Base-by-base conservation (phyloP, 805 yeast species). In the Ogataea parapolymorpha region DNA sequence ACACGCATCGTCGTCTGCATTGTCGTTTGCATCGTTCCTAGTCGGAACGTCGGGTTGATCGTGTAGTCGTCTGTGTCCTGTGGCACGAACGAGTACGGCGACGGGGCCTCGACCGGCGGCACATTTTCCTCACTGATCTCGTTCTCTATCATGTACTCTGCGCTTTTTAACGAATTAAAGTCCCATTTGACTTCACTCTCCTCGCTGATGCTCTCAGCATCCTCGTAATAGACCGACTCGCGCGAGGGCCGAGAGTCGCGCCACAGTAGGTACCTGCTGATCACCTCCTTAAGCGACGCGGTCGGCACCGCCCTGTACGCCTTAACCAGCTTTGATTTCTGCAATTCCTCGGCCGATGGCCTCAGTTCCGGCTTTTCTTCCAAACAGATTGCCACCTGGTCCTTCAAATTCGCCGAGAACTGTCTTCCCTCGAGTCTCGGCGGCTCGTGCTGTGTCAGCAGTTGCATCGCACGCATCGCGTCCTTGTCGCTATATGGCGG, bases 401-500 rank as follows among this genome's bases (percentile, higher is more conserved):
- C 98, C 54, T 90, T 93, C 41, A 93, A 67, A 2, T 74, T 62
- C 0, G 85, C 60, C 0, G 95, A 77, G 59, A 86, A 88, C 45
- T 82, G 86, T 38, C 90, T 69, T 6, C 98, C 98, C 59, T 93
- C 99, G 42, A 93, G 68, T 46, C 99, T 74, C 4, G 99, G 95
- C 5, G 99, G 99, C 40, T 90, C 86, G 51, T 86, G 87, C 50
- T 89, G 86, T 1, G 96, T 86, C 36, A 93, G 89, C 63, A 93
- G 68, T 57, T 88, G 90, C 89, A 93, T 85, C 2, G 97, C 99
- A 66, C 96, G 75, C 68, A 85, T 71, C 0, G 96, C 96, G 56
- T 91, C 99, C 51, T 86, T 85, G 46, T 93, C 97, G 55, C 96
- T 82, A 58, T 90, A 90, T 0, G 99, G 99, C 5, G 99, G 99